Conservation (phyloP, 331 rosid species). For the Acacia pycnantha region DNA sequence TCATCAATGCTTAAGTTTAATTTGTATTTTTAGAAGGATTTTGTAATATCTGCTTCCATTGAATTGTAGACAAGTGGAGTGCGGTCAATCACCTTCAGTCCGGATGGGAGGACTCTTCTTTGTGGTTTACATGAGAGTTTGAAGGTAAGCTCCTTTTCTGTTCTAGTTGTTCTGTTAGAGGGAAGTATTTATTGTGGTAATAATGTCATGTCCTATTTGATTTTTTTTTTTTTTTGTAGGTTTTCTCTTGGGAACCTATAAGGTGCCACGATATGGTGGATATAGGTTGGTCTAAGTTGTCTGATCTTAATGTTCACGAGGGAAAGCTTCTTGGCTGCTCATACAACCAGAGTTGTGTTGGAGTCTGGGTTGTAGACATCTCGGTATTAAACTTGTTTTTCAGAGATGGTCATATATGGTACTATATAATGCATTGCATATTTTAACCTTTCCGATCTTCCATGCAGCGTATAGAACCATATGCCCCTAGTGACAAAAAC, state of each 20-base stretch:
- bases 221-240: constrained; percentile 54
- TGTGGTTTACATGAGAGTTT: constrained; percentile 98
- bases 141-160: constrained; percentile 55
- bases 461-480: constrained; percentile 89
- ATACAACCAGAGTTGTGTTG: constrained; percentile 96
- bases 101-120: constrained; percentile 95
- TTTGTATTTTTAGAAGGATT: not conserved
- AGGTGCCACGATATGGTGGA: constrained; percentile 89
- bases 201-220: constrained; percentile 8
- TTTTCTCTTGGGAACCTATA: constrained; percentile 97
- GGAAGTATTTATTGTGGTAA: constrained; percentile 25
- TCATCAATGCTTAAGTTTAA: constrained; percentile 2
- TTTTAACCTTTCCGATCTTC: constrained; percentile 32
- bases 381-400: constrained; percentile 56
- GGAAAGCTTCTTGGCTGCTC: constrained; percentile 99
- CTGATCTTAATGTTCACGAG: constrained; percentile 97
- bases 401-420: constrained; percentile 21
- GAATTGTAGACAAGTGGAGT: constrained; percentile 82
- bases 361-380: constrained; percentile 99
- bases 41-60: constrained; percentile 20
- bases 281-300: constrained; percentile 95
- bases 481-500: constrained; percentile 58
- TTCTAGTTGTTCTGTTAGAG: constrained; percentile 24
- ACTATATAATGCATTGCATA: constrained; percentile 19
- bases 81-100: constrained; percentile 85